Base-by-base conservation (phyloP, 148 eudicot genomes). In the Drosera capensis region DNA sequence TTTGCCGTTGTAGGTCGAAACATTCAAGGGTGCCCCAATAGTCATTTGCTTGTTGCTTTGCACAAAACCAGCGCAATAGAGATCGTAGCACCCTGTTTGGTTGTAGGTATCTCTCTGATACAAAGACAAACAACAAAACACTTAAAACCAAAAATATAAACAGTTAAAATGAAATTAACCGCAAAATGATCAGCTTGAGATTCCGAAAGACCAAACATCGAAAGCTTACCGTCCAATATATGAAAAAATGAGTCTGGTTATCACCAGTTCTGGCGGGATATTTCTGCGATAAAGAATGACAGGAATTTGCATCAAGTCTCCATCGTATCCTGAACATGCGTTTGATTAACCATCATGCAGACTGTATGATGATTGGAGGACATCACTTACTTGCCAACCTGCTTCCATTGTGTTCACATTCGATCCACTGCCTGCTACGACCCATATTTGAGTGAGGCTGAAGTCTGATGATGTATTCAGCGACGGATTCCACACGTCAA, bases 391-490 rank as follows among this genome's bases (percentile, higher is more conserved):
- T 14, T 37, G 40, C 40, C 40, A 37, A 3, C 40, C 40, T 9
- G 40, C 40, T 37, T 37, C 40, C 3, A 37, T 37, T 3, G 40
- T 37, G n/a, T 37, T 37, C 15, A 37, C 9, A 15, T 13, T 14
- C 3, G 13, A 14, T 37, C 40, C 40, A 14, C n/a, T 8, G 15
- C 40, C 40, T 3, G 40, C 40, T 3, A 13, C 5, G n/a, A 37
- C 14, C 40, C 40, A 37, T 8, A 37, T 37, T 37, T 37, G 40
- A 37, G 40, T 37, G 14, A 37, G n/a, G 40, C 40, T 37, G 40
- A 9, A 8, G 15, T 37, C 40, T 5, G 3, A 3, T 3, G 3
- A 3, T 3, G 40, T 5, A 15, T 37, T 14, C 15, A 37, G 4
- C 5, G 40, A 3, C 3, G 40, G 40, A 37, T 14, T 37, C 40